Evolutionary conservation across 2,329 filamentous ascomycete species (phyloP).

Genomic region (Curvularia spicifera): DNA sequence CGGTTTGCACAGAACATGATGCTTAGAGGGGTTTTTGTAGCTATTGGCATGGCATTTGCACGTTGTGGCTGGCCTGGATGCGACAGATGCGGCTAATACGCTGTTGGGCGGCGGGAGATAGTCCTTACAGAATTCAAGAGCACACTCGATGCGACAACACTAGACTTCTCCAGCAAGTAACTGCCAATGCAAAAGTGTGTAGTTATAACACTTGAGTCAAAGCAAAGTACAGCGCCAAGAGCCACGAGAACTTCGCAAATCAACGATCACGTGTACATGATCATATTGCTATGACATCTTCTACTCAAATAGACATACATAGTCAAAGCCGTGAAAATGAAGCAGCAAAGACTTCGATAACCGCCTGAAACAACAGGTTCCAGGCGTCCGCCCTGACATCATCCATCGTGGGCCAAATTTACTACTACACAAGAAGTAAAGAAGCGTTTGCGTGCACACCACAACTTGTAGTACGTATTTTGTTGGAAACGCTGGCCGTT

Average conservation of each 20-base stretch:
- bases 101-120: too few species aligned
- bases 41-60: too few species aligned
- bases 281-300: constrained; percentile 18
- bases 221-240: not conserved
- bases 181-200: too few species aligned
- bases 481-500: constrained; percentile 10
- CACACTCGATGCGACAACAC: too few species aligned
- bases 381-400: too few species aligned
- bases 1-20: too few species aligned
- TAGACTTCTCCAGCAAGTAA: too few species aligned
- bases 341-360: constrained; percentile 1
- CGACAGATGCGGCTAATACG: too few species aligned
- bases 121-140: too few species aligned
- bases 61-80: too few species aligned
- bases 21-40: too few species aligned
- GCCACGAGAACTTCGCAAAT: not conserved
- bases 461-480: not conserved
- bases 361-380: not conserved
- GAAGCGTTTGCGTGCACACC: constrained; percentile 1
- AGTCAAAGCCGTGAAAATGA: constrained; percentile 9
- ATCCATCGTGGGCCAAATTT: not conserved
- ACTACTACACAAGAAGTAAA: constrained; percentile 32
- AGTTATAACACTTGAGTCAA: too few species aligned
- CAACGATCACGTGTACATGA: constrained; percentile 2
- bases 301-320: constrained; percentile 16